Conservation (phyloP, 129 eudicot species). For the Arctium minus region DNA sequence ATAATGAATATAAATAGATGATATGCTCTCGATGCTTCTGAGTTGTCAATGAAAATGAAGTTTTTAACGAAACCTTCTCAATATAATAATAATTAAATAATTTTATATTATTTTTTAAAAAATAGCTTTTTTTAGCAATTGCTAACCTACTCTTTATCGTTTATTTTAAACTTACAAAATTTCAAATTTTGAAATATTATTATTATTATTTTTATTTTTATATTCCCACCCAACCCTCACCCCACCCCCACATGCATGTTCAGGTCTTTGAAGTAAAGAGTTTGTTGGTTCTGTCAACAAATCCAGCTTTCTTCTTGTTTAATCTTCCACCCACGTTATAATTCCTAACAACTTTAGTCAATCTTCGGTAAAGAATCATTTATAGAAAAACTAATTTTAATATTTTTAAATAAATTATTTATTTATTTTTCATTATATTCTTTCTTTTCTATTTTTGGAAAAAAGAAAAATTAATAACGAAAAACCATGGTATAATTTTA, state of each 20-base stretch:
- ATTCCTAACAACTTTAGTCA: constrained; percentile 13
- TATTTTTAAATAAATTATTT: neutral
- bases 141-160: neutral
- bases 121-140: no score
- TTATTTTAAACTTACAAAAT: neutral
- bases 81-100: no score
- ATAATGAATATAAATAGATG: no score
- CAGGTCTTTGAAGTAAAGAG: constrained; percentile 18
- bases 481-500: neutral
- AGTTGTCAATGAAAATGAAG: no score
- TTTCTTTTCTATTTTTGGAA: neutral
- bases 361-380: constrained; percentile 12
- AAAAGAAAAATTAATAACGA: neutral
- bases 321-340: constrained; percentile 16
- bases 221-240: neutral
- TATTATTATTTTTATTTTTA: neutral
- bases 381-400: neutral
- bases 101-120: no score
- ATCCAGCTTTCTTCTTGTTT: constrained; percentile 35
- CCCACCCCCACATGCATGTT: constrained; percentile 36
- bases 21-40: no score
- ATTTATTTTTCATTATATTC: neutral
- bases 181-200: neutral
- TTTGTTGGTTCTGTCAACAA: constrained; percentile 24
- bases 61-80: no score